phyloP scores from a whole-genome alignment of 2,329 filamentous ascomycete genomes.

The Apiospora saccharicola region DNA sequence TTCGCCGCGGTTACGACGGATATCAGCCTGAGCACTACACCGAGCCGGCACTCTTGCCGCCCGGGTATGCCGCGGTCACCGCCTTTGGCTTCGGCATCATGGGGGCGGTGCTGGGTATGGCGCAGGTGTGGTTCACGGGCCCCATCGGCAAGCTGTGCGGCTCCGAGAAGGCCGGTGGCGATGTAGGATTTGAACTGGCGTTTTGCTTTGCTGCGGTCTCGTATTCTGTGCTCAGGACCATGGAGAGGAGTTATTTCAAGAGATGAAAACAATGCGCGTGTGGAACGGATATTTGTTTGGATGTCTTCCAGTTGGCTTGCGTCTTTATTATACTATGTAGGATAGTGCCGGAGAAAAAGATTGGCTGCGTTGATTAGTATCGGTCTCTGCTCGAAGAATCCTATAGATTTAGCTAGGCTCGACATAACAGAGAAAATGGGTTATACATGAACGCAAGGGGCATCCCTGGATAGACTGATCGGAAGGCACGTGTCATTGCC shows the following conservation, averaged over 20 bases:
- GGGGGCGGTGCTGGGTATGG: slow-evolving; percentile 75
- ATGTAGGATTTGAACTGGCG: slow-evolving; percentile 66
- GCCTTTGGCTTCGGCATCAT: slow-evolving; percentile 71
- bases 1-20: slow-evolving; percentile 66
- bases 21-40: slow-evolving; percentile 69
- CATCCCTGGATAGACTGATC: background rate
- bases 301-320: background rate
- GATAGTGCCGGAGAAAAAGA: background rate
- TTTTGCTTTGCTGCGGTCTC: slow-evolving; percentile 64
- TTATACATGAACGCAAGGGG: background rate
- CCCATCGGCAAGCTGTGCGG: slow-evolving; percentile 70
- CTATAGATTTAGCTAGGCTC: background rate
- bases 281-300: background rate
- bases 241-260: slow-evolving; percentile 44
- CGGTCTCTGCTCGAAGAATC: background rate
- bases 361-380: background rate
- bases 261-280: background rate
- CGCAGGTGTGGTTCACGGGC: slow-evolving; percentile 72
- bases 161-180: slow-evolving; percentile 51
- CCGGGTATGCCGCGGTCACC: slow-evolving; percentile 67
- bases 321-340: background rate
- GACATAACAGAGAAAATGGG: background rate
- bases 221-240: slow-evolving; percentile 58
- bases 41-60: slow-evolving; percentile 63
- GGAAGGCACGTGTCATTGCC: background rate